Conservation (phyloP, 2,329 filamentous ascomycete genomes). For the Sporothrix brunneoviolacea region DNA sequence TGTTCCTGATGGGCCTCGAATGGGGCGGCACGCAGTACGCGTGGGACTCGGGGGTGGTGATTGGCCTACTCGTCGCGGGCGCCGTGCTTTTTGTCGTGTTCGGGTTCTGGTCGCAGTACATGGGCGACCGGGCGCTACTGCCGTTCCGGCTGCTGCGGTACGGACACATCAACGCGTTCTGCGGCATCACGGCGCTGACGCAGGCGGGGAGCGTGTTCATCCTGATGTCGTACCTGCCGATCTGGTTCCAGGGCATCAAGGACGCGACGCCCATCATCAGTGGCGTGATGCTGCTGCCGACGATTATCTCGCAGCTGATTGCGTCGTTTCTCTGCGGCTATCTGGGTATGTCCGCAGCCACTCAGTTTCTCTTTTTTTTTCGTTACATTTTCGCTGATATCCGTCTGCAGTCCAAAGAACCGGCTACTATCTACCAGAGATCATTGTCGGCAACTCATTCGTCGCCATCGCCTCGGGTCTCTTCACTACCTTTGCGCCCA, state of each 20-base stretch:
- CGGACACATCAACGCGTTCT: slow-evolving; percentile 28
- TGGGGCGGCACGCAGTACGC: slow-evolving; percentile 34
- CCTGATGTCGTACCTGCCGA: slow-evolving; percentile 26
- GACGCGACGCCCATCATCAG: slow-evolving; percentile 22
- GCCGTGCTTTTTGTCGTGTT: slow-evolving; percentile 25
- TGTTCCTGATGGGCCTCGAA: slow-evolving; percentile 39
- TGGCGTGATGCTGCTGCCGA: slow-evolving; percentile 17
- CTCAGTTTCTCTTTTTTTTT: too few species aligned
- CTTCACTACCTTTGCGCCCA: slow-evolving; percentile 44
- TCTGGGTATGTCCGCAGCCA: too few species aligned
- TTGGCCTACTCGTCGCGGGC: slow-evolving; percentile 34
- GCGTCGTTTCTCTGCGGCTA: slow-evolving; percentile 9
- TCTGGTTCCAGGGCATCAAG: slow-evolving; percentile 29
- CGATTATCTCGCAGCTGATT: slow-evolving; percentile 13
- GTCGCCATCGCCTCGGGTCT: slow-evolving; percentile 44
- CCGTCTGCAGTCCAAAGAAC: slow-evolving; percentile 24
- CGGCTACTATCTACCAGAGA: slow-evolving; percentile 39
- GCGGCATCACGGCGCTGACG: slow-evolving; percentile 9
- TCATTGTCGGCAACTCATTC: slow-evolving; percentile 33
- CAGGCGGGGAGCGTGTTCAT: slow-evolving; percentile 24
- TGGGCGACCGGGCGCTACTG: slow-evolving; percentile 22
- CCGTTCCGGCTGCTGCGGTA: slow-evolving; percentile 27
- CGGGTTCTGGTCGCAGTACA: slow-evolving; percentile 34
- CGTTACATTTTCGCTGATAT: too few species aligned
- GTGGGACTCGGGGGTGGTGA: slow-evolving; percentile 33